phyloP scores from a whole-genome alignment of 371 early-diverging fungal genomes.

The Mortierella sp. region DNA sequence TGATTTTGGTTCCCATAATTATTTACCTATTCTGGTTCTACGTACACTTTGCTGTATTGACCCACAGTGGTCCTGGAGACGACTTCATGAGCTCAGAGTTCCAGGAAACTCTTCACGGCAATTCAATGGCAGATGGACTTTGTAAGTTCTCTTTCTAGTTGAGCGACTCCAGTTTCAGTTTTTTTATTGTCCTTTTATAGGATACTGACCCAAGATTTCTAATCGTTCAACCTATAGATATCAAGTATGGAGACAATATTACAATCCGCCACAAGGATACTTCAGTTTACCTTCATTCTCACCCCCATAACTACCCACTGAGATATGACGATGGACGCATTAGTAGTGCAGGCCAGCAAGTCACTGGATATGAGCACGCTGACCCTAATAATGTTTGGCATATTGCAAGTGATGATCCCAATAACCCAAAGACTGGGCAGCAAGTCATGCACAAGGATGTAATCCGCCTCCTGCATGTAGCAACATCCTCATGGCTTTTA shows the following conservation, averaged over 20 bases:
- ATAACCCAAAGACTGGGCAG: slow-evolving; percentile 58
- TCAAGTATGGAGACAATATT: slow-evolving; percentile 88
- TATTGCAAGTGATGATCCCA: slow-evolving; percentile 62
- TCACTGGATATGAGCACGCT: slow-evolving; percentile 84
- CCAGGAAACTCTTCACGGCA: slow-evolving; percentile 87
- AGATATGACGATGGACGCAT: slow-evolving; percentile 94
- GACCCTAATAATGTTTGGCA: slow-evolving; percentile 91
- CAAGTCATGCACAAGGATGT: slow-evolving; percentile 68
- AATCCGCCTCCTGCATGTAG: slow-evolving; percentile 69
- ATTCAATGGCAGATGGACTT: slow-evolving; percentile 66
- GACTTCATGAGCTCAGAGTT: slow-evolving; percentile 90
- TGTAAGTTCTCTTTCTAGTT: slow-evolving; percentile 28
- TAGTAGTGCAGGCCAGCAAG: slow-evolving; percentile 93
- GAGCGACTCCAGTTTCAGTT: neutral
- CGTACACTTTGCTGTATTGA: slow-evolving; percentile 87
- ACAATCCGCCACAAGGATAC: slow-evolving; percentile 84
- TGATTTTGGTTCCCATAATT: slow-evolving; percentile 85
- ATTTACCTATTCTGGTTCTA: slow-evolving; percentile 90
- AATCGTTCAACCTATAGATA: slow-evolving; percentile 58
- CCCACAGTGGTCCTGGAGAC: slow-evolving; percentile 90
- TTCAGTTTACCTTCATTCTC: slow-evolving; percentile 87
- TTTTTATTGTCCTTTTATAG: slow-evolving; percentile 11
- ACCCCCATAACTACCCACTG: slow-evolving; percentile 84
- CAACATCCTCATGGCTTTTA: slow-evolving; percentile 74
- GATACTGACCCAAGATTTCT: neutral